Conservation (phyloP, 1,284 basidiomycete species). For the Papiliotrema flavescens region DNA sequence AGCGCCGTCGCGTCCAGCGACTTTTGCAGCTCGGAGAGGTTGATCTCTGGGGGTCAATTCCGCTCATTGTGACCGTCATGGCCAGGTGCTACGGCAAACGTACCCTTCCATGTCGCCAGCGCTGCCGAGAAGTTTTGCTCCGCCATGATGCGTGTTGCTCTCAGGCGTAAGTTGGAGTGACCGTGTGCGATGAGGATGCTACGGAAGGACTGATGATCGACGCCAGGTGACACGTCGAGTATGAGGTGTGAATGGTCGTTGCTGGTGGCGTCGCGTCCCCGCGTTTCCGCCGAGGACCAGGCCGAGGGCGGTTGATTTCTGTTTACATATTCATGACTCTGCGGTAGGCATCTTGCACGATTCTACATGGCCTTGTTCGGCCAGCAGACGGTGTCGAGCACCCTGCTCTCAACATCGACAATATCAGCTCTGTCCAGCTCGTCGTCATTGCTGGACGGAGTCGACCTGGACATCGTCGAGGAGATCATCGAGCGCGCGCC, state of each 20-base stretch:
- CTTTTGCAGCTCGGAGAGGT: constrained; percentile 86
- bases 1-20: constrained; percentile 83
- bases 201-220: no score
- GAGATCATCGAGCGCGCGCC: constrained; percentile 36
- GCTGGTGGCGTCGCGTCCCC: no score
- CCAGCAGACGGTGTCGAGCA: background rate
- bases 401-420: constrained; percentile 19
- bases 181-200: no score
- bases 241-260: no score
- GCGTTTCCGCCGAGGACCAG: no score
- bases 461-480: constrained; percentile 42
- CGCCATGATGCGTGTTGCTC: constrained; percentile 30
- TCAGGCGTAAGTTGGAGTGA: no score
- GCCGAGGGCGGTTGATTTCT: no score
- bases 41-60: constrained; percentile 62
- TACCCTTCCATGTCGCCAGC: constrained; percentile 81
- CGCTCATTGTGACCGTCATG: background rate
- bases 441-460: constrained; percentile 23
- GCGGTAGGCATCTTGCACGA: no score
- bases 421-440: constrained; percentile 21
- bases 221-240: no score
- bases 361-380: no score
- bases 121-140: constrained; percentile 72
- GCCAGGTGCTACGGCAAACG: constrained; percentile 11
- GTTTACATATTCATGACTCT: no score